Conservation (phyloP, 2,329 filamentous ascomycete genomes). For the Aspergillus awamori region DNA sequence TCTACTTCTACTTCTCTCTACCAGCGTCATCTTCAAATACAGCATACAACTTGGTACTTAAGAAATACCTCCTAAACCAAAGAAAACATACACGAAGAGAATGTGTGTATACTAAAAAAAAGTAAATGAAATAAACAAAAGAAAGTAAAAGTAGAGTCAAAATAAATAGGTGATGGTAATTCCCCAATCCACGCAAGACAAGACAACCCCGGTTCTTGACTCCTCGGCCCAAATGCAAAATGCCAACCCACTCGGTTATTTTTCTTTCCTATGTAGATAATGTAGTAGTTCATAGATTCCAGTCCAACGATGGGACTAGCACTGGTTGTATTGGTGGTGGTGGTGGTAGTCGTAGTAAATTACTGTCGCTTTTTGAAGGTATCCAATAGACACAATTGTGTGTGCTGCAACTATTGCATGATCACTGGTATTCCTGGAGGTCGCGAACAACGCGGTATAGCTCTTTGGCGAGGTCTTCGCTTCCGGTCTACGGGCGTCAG, state of each 20-base stretch:
- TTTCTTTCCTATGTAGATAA: neutral
- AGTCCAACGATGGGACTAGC: no score
- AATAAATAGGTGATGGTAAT: no score
- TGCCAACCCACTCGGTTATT: slow-evolving; percentile 4
- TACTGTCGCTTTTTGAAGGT: neutral
- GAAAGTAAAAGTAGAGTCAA: neutral
- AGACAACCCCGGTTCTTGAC: slow-evolving; percentile 4
- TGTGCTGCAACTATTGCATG: neutral
- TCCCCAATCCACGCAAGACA: slow-evolving; percentile 1
- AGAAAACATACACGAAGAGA: neutral
- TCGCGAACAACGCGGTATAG: slow-evolving; percentile 50
- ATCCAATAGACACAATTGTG: neutral
- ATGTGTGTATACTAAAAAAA: slow-evolving; percentile 6
- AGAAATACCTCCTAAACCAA: neutral
- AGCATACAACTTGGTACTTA: no score
- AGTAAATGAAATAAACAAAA: neutral
- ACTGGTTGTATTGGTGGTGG: no score
- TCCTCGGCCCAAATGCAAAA: slow-evolving; percentile 21
- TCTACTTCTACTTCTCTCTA: no score
- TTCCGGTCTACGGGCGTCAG: slow-evolving; percentile 37
- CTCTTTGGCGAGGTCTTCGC: slow-evolving; percentile 50
- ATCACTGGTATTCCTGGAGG: slow-evolving; percentile 32
- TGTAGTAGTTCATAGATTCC: neutral
- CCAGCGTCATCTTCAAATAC: no score
- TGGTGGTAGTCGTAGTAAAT: neutral